These are phyloP conservation scores for Cicer judaicum DNA, from an alignment of 306 rosid genomes.

Conservation along the genomic window DNA sequence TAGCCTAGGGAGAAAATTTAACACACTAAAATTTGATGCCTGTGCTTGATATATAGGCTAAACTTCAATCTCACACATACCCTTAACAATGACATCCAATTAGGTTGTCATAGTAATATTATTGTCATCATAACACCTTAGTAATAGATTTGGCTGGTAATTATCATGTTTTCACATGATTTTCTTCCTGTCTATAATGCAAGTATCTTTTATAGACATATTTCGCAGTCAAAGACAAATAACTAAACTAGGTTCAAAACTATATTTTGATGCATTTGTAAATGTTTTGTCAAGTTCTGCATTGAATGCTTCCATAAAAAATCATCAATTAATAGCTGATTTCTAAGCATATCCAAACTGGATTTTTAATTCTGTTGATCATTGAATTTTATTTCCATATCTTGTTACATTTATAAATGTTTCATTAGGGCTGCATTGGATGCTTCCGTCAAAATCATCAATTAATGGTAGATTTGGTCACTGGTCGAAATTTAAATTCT, in stretches of 20 bases:
- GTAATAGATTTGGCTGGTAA: conserved; percentile 24
- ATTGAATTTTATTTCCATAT: neutral
- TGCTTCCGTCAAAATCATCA: neutral
- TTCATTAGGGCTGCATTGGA: neutral
- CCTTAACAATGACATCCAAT: conserved; percentile 18
- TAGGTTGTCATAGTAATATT: conserved; percentile 12
- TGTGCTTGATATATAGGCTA: conserved; percentile 27
- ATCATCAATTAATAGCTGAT: conserved; percentile 19
- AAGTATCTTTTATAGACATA: conserved; percentile 10
- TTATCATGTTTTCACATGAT: conserved; percentile 8
- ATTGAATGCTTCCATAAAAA: conserved; percentile 16
- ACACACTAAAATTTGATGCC: neutral
- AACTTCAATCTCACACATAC: conserved; percentile 2
- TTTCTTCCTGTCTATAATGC: conserved; percentile 14
- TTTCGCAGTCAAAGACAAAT: neutral
- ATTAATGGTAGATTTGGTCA: conserved; percentile 24
- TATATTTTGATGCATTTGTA: conserved; percentile 15
- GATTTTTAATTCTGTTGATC: conserved; percentile 26
- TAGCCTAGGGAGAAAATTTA: conserved; percentile 16
- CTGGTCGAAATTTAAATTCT: conserved; percentile 23
- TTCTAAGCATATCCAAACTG: conserved; percentile 16
- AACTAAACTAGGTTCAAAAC: neutral
- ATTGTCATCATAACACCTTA: neutral
- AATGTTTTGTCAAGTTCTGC: conserved; percentile 33
- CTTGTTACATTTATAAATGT: neutral